Evolutionary conservation across 768 basidiomycete species (phyloP), one percentile per base, ranked within the genome.

Genomic region (Coprinopsis marcescibilis): DNA sequence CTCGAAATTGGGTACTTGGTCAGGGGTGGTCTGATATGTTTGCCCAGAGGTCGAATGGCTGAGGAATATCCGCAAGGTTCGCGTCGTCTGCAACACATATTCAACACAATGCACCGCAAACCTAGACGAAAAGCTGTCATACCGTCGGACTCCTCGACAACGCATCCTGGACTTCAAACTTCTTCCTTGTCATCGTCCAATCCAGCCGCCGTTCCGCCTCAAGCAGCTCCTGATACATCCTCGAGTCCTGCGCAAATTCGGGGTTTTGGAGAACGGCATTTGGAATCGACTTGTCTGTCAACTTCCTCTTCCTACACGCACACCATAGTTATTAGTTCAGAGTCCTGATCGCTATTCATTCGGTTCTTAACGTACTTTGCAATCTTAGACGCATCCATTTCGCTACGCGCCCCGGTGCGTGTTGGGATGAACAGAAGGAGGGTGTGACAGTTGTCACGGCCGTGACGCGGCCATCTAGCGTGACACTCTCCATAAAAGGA

Each of bases 111-210:
- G 13, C 13, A 23, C 43, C 21, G 26, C 34, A 25, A 26, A 39
- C n/a, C 15, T 14, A 34, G 15, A 17, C 13, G 24, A 48, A 44
- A 43, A 7, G 30, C 49, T 33, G 5, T 55, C 71, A 46, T 50
- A 90, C 92, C 3, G 81, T 78, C 15, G 85, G 80, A 26, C 77
- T 81, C 48, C 84, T 76, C 17, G 77, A 76, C 37, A 94, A 60
- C n/a, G 90, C 81, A 59, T 97, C 93, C 59, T 92, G 88, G 25
- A 97, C 82, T 60, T 97, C 93, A 8, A 85, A 85, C 55, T 77
- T 81, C 66, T 95, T 95, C 60, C 94, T 74, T 60, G 81, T 82
- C 73, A 94, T 85, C 3, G 91, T 94, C 94, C 94, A 96, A 64
- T 97, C 93, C 13, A 97, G 69, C 60, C 85, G 89, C 48, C 87